Evolutionary conservation across 768 basidiomycete genomes (phyloP), one percentile per base, ranked within the genome.

Genomic region (Lactarius psammicola): DNA sequence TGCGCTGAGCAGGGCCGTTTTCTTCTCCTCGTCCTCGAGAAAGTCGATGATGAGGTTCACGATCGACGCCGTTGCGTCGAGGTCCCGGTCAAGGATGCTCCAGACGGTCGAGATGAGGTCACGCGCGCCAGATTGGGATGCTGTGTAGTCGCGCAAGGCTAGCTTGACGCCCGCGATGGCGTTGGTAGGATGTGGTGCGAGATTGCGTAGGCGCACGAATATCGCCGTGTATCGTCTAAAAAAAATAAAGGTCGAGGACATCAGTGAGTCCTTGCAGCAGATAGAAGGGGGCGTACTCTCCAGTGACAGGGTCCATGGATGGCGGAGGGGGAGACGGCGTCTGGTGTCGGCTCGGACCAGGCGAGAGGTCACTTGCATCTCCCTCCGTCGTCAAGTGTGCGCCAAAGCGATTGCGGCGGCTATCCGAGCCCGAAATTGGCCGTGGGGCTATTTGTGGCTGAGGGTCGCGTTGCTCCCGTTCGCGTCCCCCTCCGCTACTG

Each of bases 21-120:
- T 88, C 83, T 97, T 95, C 26, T 94, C 92, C 56, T 88, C 87
- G 42, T 92, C 92, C 2, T 92, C 90, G 9, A 96, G 73, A 6
- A 93, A 76, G 69, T 93, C 93, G 5, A 94, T 85, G 38, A 92
- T 79, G 2, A 83, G 79, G 65, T 87, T 89, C 53, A 94, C 79
- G 38, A 92, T 82, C 67, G 88, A 86, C 0, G 87, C 87, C 0
- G 92, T 90, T 34, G 85, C 81, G 59, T 97, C 94, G 26, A 90
- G 74, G 67, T 86, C 78, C 18, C 80, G 75, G 62, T 88, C 87
- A 13, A 90, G 76, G 40, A 90, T 81, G 72, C 87, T 91, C 87
- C 88, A 96, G n/a, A 95, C 80, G 0, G 92, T 95, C 46, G 88
- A 87, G 59, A 98, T 88, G 68, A 98, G 80, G 75, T 96, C 96